Evolutionary conservation across 768 basidiomycete species (phyloP).

Genomic region (Leccinum barrowsii): DNA sequence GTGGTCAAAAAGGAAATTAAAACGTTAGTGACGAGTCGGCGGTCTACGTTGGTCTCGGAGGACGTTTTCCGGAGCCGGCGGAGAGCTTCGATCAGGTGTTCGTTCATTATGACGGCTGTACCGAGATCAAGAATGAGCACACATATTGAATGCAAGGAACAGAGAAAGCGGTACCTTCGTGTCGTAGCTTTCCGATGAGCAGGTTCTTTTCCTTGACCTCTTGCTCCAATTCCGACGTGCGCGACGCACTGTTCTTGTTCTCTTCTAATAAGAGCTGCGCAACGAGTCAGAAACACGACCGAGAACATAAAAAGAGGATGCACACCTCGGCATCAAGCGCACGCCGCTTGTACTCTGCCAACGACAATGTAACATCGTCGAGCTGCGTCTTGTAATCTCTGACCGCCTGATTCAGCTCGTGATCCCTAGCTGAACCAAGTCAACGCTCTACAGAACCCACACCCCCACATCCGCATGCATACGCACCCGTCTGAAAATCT

Average conservation of each 20-base stretch:
- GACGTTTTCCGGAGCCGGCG: conserved; percentile 86
- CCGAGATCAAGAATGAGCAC: not conserved
- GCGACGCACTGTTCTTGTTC: conserved; percentile 57
- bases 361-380: conserved; percentile 59
- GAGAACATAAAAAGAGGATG: not conserved
- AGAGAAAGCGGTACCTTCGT: conserved; percentile 69
- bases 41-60: conserved; percentile 84
- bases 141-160: not conserved
- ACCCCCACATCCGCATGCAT: not conserved
- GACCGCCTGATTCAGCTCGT: conserved; percentile 82
- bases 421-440: conserved; percentile 69
- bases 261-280: conserved; percentile 73
- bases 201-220: conserved; percentile 94
- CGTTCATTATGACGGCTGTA: conserved; percentile 92
- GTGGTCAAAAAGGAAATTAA: conserved; percentile 87
- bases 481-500: conserved; percentile 89
- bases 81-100: conserved; percentile 97
- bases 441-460: not conserved
- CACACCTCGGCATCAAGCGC: conserved; percentile 83
- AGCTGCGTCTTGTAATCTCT: conserved; percentile 80
- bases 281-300: conserved; percentile 2
- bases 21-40: conserved; percentile 91
- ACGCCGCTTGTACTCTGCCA: conserved; percentile 89
- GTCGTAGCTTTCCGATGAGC: conserved; percentile 92
- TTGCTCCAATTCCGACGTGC: conserved; percentile 73